Evolutionary conservation across 2,329 filamentous ascomycete genomes (phyloP).

Genomic region (Apiospora hydei): DNA sequence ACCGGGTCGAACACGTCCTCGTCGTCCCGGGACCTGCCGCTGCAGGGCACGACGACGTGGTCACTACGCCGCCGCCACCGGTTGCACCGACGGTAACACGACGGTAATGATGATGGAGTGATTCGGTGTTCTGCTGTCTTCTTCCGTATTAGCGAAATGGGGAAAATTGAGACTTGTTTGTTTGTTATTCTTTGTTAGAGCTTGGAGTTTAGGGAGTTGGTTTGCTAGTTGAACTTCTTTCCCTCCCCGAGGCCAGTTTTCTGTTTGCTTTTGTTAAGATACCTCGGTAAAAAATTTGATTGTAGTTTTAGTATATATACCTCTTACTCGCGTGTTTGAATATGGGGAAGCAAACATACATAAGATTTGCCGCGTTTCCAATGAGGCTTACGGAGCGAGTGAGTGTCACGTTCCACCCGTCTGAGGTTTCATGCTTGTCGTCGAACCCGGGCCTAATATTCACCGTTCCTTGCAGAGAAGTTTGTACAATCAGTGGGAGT

Average conservation of each 20-base stretch:
- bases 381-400: neutral
- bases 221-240: neutral
- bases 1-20: neutral
- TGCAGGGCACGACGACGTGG: slow-evolving; percentile 2
- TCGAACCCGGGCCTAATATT: neutral
- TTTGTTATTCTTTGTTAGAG: neutral
- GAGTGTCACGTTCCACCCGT: neutral
- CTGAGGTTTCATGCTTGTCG: neutral
- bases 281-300: neutral
- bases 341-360: too few relatives aligned
- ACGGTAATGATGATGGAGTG: neutral
- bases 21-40: neutral
- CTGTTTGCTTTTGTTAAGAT: neutral
- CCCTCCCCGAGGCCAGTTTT: neutral
- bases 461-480: neutral
- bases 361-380: neutral
- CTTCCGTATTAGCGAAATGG: neutral
- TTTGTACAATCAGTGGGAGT: neutral
- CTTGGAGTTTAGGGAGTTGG: neutral
- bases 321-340: neutral
- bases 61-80: neutral
- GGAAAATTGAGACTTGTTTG: neutral
- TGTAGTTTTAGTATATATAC: neutral
- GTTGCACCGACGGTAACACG: neutral
- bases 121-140: neutral